A percentile compares a stretch with the other conserved stretches of the same genome.
Evolutionary conservation across 257 asterid species (phyloP).

Genomic region (Dorcoceras hygrometricum): DNA sequence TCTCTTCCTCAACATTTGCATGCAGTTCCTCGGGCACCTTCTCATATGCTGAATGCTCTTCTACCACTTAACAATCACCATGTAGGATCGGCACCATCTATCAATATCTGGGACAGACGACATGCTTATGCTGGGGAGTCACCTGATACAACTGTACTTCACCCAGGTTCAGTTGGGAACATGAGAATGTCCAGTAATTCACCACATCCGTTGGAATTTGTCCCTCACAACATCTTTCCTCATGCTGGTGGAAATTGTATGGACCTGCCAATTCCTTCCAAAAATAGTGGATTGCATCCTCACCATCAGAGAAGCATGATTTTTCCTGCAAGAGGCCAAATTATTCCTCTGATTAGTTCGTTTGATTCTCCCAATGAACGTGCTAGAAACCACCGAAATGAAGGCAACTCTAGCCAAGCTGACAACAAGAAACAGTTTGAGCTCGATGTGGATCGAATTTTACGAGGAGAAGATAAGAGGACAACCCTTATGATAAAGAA

Average conservation of each 20-base stretch:
- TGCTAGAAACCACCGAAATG: slow-evolving; percentile 71
- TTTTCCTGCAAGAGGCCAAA: slow-evolving; percentile 87
- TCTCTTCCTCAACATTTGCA: slow-evolving; percentile 73
- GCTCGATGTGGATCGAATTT: slow-evolving; percentile 84
- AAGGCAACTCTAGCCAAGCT: slow-evolving; percentile 61
- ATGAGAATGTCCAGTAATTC: slow-evolving; percentile 76
- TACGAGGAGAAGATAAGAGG: slow-evolving; percentile 92
- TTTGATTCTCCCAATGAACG: slow-evolving; percentile 94
- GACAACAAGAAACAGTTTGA: slow-evolving; percentile 97
- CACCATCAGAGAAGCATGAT: slow-evolving; percentile 84
- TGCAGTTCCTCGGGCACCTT: slow-evolving; percentile 69
- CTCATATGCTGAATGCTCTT: slow-evolving; percentile 60
- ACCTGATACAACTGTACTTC: slow-evolving; percentile 77
- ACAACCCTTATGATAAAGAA: slow-evolving; percentile 98
- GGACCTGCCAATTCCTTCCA: slow-evolving; percentile 71
- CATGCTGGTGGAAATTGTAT: slow-evolving; percentile 62
- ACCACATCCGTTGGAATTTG: slow-evolving; percentile 75
- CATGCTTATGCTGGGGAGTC: slow-evolving; percentile 75
- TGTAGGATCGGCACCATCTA: slow-evolving; percentile 95
- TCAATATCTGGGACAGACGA: slow-evolving; percentile 85
- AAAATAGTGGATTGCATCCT: slow-evolving; percentile 64
- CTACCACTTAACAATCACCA: slow-evolving; percentile 69
- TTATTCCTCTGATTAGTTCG: slow-evolving; percentile 79
- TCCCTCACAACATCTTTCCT: slow-evolving; percentile 68
- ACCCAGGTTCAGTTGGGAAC: slow-evolving; percentile 93